Evolutionary conservation across 805 yeast genomes (phyloP).

Genomic region (Nakazawaea wyomingensis): DNA sequence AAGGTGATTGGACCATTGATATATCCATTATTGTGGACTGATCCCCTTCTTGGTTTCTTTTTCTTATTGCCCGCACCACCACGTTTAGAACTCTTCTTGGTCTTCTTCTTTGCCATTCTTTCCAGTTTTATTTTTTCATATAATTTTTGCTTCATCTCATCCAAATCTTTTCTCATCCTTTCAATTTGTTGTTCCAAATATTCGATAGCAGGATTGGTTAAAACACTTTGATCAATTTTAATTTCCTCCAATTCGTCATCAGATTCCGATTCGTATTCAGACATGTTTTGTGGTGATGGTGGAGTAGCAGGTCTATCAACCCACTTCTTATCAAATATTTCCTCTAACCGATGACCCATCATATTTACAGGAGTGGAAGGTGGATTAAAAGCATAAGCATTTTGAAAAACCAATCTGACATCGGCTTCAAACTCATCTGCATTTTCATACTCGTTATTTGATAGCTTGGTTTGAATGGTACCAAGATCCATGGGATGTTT

Average conservation of each 20-base stretch:
- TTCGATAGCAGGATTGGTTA: constrained; percentile 85
- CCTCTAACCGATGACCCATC: constrained; percentile 92
- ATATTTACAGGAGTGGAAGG: constrained; percentile 94
- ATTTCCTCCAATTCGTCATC: constrained; percentile 35
- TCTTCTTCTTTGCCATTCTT: constrained; percentile 46
- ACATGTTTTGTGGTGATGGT: constrained; percentile 46
- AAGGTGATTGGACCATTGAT: constrained; percentile 59
- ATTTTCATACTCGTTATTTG: constrained; percentile 82
- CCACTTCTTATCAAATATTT: constrained; percentile 84
- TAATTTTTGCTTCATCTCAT: constrained; percentile 74
- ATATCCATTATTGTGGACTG: constrained; percentile 13
- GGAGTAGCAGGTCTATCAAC: constrained; percentile 72
- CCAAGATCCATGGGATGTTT: constrained; percentile 95
- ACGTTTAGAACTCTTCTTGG: constrained; percentile 28
- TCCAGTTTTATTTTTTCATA: constrained; percentile 61
- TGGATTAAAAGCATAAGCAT: constrained; percentile 91
- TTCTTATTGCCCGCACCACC: constrained; percentile 22
- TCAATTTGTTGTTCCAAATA: constrained; percentile 82
- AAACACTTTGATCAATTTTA: constrained; percentile 52
- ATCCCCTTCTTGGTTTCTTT: constrained; percentile 16
- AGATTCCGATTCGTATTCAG: constrained; percentile 37
- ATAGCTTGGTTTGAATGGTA: constrained; percentile 73
- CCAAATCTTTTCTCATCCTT: constrained; percentile 81
- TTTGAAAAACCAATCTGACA: constrained; percentile 74
- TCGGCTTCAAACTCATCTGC: constrained; percentile 86